Conservation (phyloP, 306 rosid genomes). For the Fragaria ananassa region DNA sequence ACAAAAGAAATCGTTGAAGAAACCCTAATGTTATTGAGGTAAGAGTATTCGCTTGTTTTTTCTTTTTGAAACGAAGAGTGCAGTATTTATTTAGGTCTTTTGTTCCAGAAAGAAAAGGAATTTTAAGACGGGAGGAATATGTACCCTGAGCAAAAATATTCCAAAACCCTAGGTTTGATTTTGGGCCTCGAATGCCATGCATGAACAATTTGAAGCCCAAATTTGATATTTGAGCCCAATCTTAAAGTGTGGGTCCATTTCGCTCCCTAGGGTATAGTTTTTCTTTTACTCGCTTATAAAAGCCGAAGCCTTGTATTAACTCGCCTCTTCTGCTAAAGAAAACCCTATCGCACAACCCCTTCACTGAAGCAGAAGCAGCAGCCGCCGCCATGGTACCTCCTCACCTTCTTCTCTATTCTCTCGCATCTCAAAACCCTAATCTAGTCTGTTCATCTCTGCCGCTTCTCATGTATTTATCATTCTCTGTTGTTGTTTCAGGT, state of each 20-base stretch:
- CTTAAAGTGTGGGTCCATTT: not conserved
- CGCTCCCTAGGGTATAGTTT: conserved; percentile 21
- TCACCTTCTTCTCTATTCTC: not conserved
- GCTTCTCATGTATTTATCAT: not conserved
- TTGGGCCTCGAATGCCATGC: too few relatives aligned
- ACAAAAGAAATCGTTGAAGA: too few relatives aligned
- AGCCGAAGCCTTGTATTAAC: not conserved
- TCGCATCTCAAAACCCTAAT: not conserved
- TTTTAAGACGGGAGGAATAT: too few relatives aligned
- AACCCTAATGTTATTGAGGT: too few relatives aligned
- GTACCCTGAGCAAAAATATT: too few relatives aligned
- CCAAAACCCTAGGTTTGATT: too few relatives aligned
- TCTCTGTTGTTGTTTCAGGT: conserved; percentile 45
- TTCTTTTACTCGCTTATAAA: conserved; percentile 5
- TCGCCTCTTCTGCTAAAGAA: not conserved
- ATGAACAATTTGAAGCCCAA: too few relatives aligned
- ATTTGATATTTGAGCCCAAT: not conserved
- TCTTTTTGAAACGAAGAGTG: too few relatives aligned
- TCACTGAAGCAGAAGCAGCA: conserved; percentile 16
- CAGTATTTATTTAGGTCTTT: too few relatives aligned
- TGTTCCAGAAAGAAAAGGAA: too few relatives aligned
- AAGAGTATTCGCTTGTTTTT: too few relatives aligned
- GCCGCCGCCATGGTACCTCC: conserved; percentile 55
- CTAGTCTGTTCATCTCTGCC: not conserved
- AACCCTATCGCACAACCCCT: conserved; percentile 4